Base-by-base conservation (phyloP, 164 flowering plant species). In the Nymphaea thermarum region DNA sequence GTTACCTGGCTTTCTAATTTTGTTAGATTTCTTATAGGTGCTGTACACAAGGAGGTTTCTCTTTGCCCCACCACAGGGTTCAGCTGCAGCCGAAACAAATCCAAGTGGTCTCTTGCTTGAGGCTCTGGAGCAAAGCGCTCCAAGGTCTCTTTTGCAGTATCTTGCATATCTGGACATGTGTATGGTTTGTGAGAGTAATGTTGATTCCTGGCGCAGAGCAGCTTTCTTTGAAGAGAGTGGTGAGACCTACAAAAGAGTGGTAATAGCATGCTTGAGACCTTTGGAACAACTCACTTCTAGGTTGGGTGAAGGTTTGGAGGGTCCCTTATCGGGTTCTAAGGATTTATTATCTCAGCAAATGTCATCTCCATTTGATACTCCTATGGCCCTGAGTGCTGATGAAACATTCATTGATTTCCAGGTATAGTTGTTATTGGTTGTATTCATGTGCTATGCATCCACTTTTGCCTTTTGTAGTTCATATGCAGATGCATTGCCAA, bases 161-260 rank as follows among this genome's bases (percentile, higher is more conserved):
- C 90, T 94, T 77, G 96, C 93, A 44, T 91, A 85, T 79, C 93
- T 91, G 78, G 99, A 94, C 77, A 81, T 91, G 43, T 85, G 84
- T 67, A 88, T 92, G 91, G 87, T 90, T 55, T 84, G 86, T 82
- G 96, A 89, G 77, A 84, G 78, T 65, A 94, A 91, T 81, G 92
- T 88, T 44, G 95, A 94, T 63, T 78, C 80, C 43, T 94, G 99
- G 99, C 85, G 97, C 62, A 85, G 96, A 43, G 96, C 98, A 78
- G 96, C 99, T 42, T 87, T 95, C 74, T 95, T 88, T 77, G 99
- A 95, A 82, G 98, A 95, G 80, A 84, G 89, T 71, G 89, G 97
- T 65, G 99, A 85, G 68, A 92, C 98, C 11, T 95, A 90, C 80
- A 95, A 77, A 72, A 80, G 87, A 83, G 95, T 95, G 55, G 57